A percentile compares a stretch with the other conserved stretches of the same genome.
phyloP scores from a whole-genome alignment of 164 flowering plant species.

The Pachysandra terminalis region DNA sequence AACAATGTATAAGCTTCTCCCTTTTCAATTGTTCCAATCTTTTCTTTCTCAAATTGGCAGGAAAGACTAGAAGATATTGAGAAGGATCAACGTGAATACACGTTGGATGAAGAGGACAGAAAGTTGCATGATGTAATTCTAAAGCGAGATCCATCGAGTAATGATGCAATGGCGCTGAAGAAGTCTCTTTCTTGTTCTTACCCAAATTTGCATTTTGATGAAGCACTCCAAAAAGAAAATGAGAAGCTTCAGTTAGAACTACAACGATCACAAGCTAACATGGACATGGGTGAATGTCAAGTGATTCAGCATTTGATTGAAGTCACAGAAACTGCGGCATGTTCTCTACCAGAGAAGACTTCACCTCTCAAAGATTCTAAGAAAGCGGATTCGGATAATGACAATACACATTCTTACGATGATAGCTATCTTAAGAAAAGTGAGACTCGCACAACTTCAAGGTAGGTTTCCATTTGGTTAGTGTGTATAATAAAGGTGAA shows the following conservation, averaged over 20 bases:
- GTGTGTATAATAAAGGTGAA: neutral
- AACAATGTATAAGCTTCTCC: neutral
- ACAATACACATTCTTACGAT: conserved; percentile 29
- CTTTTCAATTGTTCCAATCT: neutral
- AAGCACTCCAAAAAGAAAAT: conserved; percentile 73
- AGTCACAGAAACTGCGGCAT: conserved; percentile 64
- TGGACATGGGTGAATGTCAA: conserved; percentile 74
- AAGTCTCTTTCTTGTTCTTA: conserved; percentile 85
- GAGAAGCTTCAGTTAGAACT: conserved; percentile 84
- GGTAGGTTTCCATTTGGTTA: conserved; percentile 34
- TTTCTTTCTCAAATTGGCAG: conserved; percentile 31
- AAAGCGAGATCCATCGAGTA: conserved; percentile 52
- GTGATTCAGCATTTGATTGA: conserved; percentile 77
- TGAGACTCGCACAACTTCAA: conserved; percentile 33
- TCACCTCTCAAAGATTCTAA: conserved; percentile 38
- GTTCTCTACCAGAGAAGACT: conserved; percentile 39
- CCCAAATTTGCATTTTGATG: conserved; percentile 60
- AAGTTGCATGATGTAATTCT: conserved; percentile 66
- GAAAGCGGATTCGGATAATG: conserved; percentile 37
- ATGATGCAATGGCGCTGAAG: conserved; percentile 58
- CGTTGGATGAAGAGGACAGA: conserved; percentile 85
- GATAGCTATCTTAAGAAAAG: conserved; percentile 33
- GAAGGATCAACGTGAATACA: conserved; percentile 85
- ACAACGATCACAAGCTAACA: conserved; percentile 68
- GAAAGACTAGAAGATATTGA: conserved; percentile 83